Base-by-base conservation (phyloP, 768 basidiomycete species). In the Collybiopsis confluens region DNA sequence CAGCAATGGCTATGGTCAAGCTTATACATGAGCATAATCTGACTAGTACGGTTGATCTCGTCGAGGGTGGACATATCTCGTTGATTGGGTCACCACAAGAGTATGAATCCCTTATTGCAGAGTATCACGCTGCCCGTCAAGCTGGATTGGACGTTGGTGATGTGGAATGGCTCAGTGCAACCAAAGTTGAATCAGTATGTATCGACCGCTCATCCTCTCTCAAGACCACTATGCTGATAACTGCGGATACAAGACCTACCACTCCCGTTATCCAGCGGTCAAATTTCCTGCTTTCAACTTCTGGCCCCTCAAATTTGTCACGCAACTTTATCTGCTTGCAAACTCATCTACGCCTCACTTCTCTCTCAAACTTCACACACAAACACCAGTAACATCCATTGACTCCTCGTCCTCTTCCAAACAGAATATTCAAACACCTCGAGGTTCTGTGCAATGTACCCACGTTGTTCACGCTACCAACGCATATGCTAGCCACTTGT, bases 291-390 rank as follows among this genome's bases (percentile, higher is more conserved):
- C 78, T 0, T 20, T 82, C 62, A 93, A 90, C 58, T 66, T 92
- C 21, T 92, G 85, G 83, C 89, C 88, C 0, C 78, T 84, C 61
- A 94, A 93, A 62, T 74, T 91, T 18, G 88, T 90, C 47, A 83
- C 86, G 1, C 71, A 79, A 40, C 67, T 90, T 8, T 90, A 78
- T 59, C 67, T 73, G 20, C 66, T 76, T 10, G 74, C 82, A 10
- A 54, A 45, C 6, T 45, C 44, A 4, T 58, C 54, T 24, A 62
- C 70, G 0, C 26, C 64, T 2, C 60, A 59, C 7, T 66, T 81
- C 50, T 60, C 74, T 6, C 70, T 94, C 11, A 59, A 61, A 0
- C 68, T 94, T 16, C 86, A 90, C 64, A 92, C 92, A 0, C 78
- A 79, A 58, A 90, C 91, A 0, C 86, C 89, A 0, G 90, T 85